Evolutionary conservation across 352 stramenopile genomes (phyloP).

Genomic region (Phytophthora cryptogea): DNA sequence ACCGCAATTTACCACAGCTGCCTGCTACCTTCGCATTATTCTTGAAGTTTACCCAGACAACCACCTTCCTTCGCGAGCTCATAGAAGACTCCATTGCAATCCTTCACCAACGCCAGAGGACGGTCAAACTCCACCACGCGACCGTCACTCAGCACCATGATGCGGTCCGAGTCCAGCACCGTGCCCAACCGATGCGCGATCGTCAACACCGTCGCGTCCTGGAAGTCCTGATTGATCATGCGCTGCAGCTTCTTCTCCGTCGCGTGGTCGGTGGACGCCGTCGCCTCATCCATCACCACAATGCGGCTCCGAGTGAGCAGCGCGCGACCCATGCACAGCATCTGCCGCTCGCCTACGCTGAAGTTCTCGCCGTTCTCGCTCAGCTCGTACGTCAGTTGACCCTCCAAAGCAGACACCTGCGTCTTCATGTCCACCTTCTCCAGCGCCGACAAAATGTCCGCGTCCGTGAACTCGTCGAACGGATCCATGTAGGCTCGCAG

Average conservation of each 20-base stretch:
- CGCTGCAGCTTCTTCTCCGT: constrained; percentile 57
- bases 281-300: constrained; percentile 96
- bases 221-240: constrained; percentile 64
- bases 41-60: constrained; percentile 6
- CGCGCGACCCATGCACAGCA: constrained; percentile 92
- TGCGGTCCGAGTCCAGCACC: constrained; percentile 45
- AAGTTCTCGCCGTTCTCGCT: constrained; percentile 22
- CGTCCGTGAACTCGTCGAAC: constrained; percentile 78
- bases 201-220: constrained; percentile 88
- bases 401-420: constrained; percentile 14
- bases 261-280: constrained; percentile 59
- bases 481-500: constrained; percentile 91
- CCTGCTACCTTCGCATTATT: constrained; percentile 23
- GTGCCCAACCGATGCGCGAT: constrained; percentile 91
- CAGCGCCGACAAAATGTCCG: constrained; percentile 79
- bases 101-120: constrained; percentile 33
- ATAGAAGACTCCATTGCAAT: background rate
- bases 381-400: constrained; percentile 28
- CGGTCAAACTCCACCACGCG: constrained; percentile 85
- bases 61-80: constrained; percentile 27
- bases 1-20: constrained; percentile 9
- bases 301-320: constrained; percentile 86
- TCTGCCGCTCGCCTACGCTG: constrained; percentile 86
- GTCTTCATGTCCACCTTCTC: constrained; percentile 73
- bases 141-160: constrained; percentile 89